Conservation (phyloP, 306 rosid species). For the Cucumis hystrix region DNA sequence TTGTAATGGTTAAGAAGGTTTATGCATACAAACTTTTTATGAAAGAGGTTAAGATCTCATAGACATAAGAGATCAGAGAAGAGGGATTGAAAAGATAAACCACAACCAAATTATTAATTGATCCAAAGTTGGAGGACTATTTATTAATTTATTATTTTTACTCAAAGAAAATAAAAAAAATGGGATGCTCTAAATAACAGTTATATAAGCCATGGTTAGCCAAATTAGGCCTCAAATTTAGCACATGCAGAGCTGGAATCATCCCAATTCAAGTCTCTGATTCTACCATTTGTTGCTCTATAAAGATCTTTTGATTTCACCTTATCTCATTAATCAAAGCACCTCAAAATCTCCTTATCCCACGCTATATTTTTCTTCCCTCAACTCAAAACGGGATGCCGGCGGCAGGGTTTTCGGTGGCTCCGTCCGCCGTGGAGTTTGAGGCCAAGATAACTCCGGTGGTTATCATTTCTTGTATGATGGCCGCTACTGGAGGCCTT, state of each 20-base stretch:
- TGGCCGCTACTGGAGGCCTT: constrained; percentile 54
- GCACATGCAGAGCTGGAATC: neutral
- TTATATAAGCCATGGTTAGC: neutral
- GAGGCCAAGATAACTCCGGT: constrained; percentile 35
- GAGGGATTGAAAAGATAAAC: no score
- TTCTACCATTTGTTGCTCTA: neutral
- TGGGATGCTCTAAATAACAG: neutral
- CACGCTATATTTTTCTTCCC: no score
- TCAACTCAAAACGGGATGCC: constrained; percentile 11
- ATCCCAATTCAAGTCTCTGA: neutral
- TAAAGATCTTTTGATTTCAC: neutral
- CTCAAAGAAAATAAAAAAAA: no score
- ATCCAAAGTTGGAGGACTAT: no score
- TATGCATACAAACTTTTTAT: no score
- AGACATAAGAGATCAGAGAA: no score
- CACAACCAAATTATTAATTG: no score
- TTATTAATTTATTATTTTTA: no score
- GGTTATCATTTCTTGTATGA: constrained; percentile 33
- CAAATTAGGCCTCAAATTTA: neutral
- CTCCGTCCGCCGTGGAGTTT: constrained; percentile 5
- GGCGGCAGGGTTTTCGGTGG: constrained; percentile 21
- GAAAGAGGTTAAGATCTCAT: no score
- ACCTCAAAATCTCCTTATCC: no score
- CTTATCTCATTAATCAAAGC: neutral
- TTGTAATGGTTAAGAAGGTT: no score